Base-by-base conservation (phyloP, 306 rosid genomes). In the Medicago arabica region DNA sequence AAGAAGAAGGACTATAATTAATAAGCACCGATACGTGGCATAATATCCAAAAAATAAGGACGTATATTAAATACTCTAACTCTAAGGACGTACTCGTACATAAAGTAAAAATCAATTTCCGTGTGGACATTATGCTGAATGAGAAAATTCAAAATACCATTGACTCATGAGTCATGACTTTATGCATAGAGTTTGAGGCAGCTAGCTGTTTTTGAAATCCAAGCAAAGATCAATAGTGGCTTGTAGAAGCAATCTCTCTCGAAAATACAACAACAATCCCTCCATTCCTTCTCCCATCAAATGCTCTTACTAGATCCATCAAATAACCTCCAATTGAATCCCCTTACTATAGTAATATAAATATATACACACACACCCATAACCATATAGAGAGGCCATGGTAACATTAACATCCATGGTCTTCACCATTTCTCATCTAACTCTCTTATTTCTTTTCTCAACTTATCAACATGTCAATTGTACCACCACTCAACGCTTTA, bases 401-500 rank as follows among this genome's bases (percentile, higher is more conserved):
- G 53, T 17, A 2, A 16, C 55, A 67, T 43, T 43, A 43, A 43
- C 10, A 43, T 40, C 31, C 49, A 21, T 38, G 8, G 60, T 51
- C 71, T 39, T 49, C 13, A 1, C 47, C 14, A 19, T 50, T 40
- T 43, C 28, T 67, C 60, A 28, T 36, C 51, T 8, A 9, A 14
- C 15, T 14, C 5, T 80, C 25, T 9, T 77, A 69, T 44, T 81
- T 2, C 6, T 69, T 31, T 15, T 78, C 78, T 44, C 55, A 53
- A 44, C 61, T 53, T 14, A 36, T 28, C 9, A 59, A 17, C 8
- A 60, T 31, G 73, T 85, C 75, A 8, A 53, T 1, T 70, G 75
- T 16, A 9, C 78, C 65, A 6, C 82, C 6, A 47, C 77, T 15
- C 89, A 43, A 11, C 78, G 81, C 34, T 95, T 95, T 84, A 88